Base-by-base conservation (phyloP, 2,329 filamentous ascomycete species). In the Ophiocordyceps robertsii region DNA sequence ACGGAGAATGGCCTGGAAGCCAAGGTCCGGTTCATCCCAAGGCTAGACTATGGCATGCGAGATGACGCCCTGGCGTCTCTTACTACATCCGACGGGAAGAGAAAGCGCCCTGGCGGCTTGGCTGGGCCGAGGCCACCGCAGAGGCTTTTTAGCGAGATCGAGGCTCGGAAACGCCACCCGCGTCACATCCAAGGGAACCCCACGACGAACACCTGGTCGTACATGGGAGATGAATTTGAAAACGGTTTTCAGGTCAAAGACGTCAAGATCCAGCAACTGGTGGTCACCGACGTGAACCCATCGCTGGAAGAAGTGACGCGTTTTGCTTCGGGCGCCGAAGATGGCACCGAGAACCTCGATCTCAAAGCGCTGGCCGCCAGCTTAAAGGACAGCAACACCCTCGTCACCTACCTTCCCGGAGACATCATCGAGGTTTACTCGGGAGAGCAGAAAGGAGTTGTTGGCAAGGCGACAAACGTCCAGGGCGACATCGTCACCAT, bases 371-470 rank as follows among this genome's bases (percentile, higher is more conserved):
- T 98, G 42, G 88, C 90, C 9, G 84, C 88, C 39, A 95, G 87
- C 50, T 69, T 96, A 42, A 95, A 94, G 58, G 84, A 86, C 45
- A 84, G 80, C 51, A 84, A 84, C 46, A 78, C 80, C 9, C 83
- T 84, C 47, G 82, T 89, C 30, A 82, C 84, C 4, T 98, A 95
- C 55, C 75, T 94, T 6, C 85, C 89, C 3, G 93, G 93, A 30
- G 92, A 98, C 59, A 80, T 89, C n/a, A 89, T 98, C 19, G 90
- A 96, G 62, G 87, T 98, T 37, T 96, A 89, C 61, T 80, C 89
- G 44, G 92, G 92, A 50, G 92, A 98, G 65, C 92, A 98, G 58
- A 87, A 84, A 56, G 92, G 92, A 41, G 83, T 96, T 13, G 72
- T 85, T 29, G 92, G 92, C 54, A 87, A 81, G 53, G 88, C 87